Conservation (phyloP, 228 moss, liverwort and hornwort species). For the Sphagnum magellanicum region DNA sequence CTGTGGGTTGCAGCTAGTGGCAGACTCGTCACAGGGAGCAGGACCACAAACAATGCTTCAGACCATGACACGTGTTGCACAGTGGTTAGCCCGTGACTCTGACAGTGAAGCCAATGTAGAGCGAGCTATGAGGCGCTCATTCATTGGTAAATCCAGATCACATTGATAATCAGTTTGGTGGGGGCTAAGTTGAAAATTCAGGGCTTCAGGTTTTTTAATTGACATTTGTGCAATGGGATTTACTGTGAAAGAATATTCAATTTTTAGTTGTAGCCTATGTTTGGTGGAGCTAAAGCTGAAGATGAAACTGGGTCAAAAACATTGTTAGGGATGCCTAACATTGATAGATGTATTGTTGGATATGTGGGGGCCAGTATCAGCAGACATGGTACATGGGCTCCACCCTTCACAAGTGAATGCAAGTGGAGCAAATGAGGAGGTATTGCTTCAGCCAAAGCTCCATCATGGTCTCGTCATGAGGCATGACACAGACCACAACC, state of each 20-base stretch:
- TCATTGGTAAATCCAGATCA: conserved; percentile 39
- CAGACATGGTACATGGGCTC: conserved; percentile 80
- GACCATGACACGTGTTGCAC: conserved; percentile 68
- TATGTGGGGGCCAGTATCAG: conserved; percentile 38
- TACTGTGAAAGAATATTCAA: too few relatives aligned
- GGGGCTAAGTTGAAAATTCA: too few relatives aligned
- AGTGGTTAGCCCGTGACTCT: conserved; percentile 59
- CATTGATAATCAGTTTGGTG: too few relatives aligned
- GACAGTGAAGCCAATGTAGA: conserved; percentile 74
- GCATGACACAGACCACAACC: conserved; percentile 58
- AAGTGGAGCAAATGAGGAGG: conserved; percentile 55
- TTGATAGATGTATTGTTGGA: too few relatives aligned
- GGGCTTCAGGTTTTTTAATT: too few relatives aligned
- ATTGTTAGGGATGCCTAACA: too few relatives aligned
- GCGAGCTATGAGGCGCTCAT: conserved; percentile 73
- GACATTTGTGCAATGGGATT: too few relatives aligned
- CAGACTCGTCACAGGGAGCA: conserved; percentile 71
- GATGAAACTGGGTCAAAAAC: too few relatives aligned
- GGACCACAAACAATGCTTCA: conserved; percentile 73
- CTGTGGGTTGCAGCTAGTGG: conserved; percentile 40
- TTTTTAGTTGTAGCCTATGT: too few relatives aligned
- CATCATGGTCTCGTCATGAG: conserved; percentile 73
- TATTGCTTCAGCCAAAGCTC: conserved; percentile 66
- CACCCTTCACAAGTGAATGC: conserved; percentile 55
- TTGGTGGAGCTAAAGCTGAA: too few relatives aligned